Evolutionary conservation across 192 early-diverging fungal genomes (phyloP).

Genomic region (Backusella luteola): DNA sequence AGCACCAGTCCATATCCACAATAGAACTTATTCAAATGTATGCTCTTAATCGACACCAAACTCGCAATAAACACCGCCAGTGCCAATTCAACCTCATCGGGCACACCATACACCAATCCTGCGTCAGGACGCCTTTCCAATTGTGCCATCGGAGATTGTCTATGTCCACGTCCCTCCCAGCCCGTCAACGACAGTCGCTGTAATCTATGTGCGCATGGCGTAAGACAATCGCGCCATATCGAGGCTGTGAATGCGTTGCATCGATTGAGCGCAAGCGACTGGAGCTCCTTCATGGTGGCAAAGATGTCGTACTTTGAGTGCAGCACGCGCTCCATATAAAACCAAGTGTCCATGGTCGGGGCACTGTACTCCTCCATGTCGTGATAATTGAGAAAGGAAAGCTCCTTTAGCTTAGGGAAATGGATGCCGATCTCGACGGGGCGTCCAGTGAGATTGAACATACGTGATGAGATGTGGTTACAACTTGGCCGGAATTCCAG

Average conservation of each 20-base stretch:
- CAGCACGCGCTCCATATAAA: background rate
- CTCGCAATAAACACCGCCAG: background rate
- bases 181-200: background rate
- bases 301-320: background rate
- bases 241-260: constrained; percentile 1
- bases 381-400: background rate
- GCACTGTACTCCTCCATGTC: background rate
- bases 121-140: background rate
- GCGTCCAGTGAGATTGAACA: background rate
- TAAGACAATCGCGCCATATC: constrained; percentile 10
- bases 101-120: background rate
- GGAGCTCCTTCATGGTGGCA: background rate
- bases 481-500: background rate
- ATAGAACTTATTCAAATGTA: background rate
- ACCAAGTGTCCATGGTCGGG: background rate
- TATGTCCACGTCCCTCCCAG: background rate
- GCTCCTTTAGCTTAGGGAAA: background rate
- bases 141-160: background rate
- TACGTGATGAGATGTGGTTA: background rate
- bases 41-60: background rate
- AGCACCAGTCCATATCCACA: background rate
- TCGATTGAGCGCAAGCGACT: background rate
- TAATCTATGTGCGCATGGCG: background rate
- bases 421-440: background rate
- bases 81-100: background rate